Evolutionary conservation across 2,329 filamentous ascomycete genomes (phyloP).

Genomic region (Pseudogymnoascus verrucosus): DNA sequence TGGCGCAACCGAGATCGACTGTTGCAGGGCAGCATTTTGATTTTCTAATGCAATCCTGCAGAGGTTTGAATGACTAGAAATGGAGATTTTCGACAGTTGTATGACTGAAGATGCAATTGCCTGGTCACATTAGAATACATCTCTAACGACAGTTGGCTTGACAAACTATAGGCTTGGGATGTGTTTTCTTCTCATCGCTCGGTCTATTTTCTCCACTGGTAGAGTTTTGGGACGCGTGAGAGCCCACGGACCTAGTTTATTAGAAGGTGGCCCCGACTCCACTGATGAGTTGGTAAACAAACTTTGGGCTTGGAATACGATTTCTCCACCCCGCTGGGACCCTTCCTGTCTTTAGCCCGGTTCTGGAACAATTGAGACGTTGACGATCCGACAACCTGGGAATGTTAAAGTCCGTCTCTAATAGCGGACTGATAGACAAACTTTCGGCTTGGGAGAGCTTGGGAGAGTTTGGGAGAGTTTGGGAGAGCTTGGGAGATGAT

Average conservation of each 20-base stretch:
- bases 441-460: not conserved
- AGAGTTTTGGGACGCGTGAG: not conserved
- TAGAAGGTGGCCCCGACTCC: not conserved
- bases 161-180: not conserved
- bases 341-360: not conserved
- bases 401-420: not conserved
- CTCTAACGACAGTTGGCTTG: not conserved
- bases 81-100: not conserved
- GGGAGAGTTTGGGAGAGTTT: no score
- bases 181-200: not conserved
- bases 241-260: not conserved
- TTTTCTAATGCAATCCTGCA: not conserved
- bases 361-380: not conserved
- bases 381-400: not conserved
- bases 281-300: not conserved
- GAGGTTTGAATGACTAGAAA: not conserved
- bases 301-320: not conserved
- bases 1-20: slow-evolving; percentile 34
- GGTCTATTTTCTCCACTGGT: not conserved
- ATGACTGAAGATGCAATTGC: not conserved
- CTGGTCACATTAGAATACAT: not conserved
- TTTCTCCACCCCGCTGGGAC: not conserved
- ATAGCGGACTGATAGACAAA: not conserved
- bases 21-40: slow-evolving; percentile 30
- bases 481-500: no score